phyloP scores from a whole-genome alignment of 1,284 basidiomycete genomes.

The Ganoderma lingzhi region DNA sequence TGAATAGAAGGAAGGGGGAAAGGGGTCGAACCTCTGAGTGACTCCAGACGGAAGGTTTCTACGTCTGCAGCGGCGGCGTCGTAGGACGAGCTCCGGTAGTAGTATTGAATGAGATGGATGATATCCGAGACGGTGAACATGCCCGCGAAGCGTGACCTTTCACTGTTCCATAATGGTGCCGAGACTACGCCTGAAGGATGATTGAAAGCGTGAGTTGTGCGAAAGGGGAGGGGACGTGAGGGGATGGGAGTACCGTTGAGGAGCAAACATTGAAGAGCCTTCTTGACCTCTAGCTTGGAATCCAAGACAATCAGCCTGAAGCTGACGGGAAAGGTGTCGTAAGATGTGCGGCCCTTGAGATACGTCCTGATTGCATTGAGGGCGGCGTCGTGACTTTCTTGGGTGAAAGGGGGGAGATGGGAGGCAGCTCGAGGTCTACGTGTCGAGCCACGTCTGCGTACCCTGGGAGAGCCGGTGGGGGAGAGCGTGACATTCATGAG shows the following conservation, averaged over 20 bases:
- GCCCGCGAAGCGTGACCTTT: conserved; percentile 88
- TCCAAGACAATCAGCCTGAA: conserved; percentile 98
- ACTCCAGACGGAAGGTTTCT: conserved; percentile 92
- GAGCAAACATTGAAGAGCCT: conserved; percentile 89
- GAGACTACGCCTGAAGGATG: conserved; percentile 87
- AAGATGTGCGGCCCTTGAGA: conserved; percentile 86
- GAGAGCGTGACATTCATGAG: conserved; percentile 52
- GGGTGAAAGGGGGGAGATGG: conserved; percentile 63
- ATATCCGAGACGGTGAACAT: conserved; percentile 98
- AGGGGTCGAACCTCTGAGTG: conserved; percentile 74
- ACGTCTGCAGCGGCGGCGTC: conserved; percentile 92
- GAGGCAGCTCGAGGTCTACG: conserved; percentile 63
- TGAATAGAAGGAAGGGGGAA: conserved; percentile 29
- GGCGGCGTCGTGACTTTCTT: conserved; percentile 78
- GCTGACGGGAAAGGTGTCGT: conserved; percentile 96
- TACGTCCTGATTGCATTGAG: conserved; percentile 83
- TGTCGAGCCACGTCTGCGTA: conserved; percentile 51
- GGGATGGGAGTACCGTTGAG: conserved; percentile 72
- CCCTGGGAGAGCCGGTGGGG: conserved; percentile 46
- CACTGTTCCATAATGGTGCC: conserved; percentile 98
- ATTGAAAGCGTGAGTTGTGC: conserved; percentile 11
- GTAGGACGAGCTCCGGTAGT: conserved; percentile 89
- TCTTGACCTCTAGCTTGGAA: conserved; percentile 93
- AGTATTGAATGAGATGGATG: conserved; percentile 97
- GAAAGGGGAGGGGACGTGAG: conserved; percentile 10